Base-by-base conservation (phyloP, 768 basidiomycete species). In the Tubosaeta sp. region DNA sequence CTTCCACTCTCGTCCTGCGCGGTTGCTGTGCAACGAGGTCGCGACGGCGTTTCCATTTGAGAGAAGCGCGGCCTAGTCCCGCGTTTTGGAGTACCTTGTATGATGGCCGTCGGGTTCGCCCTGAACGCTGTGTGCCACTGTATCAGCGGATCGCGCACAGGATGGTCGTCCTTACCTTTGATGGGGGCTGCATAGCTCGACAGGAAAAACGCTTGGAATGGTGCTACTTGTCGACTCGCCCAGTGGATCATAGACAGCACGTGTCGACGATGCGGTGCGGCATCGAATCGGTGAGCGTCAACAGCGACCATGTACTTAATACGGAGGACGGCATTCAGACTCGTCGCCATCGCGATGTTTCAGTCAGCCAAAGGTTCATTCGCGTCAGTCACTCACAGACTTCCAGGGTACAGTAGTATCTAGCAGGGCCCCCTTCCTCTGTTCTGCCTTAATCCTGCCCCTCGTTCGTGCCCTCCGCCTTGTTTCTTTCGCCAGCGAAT, bases 401-500 rank as follows among this genome's bases (percentile, higher is more conserved):
- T n/a, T 10, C 21, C 11, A 45, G 1, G 44, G 29, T 35, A 36
- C 35, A 30, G 25, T 39, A 32, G 41, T 40, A 19, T 49, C 47
- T 39, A 38, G 6, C 19, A 40, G 6, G 40, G 30, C 35, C 24
- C 7, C 25, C 32, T 51, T 27, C 43, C 27, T 49, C 36, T 44
- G 41, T 41, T 30, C 35, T 42, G 51, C 51, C 50, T 55, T 59
- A 29, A 53, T 22, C 44, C 56, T 66, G n/a, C 59, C 64, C 43
- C 25, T 54, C 34, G 49, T 41, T 48, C 63, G 61, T 43, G 56
- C 61, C 13, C 40, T 56, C 48, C 30, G 53, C 46, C 59, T 61
- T 4, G n/a, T 42, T 29, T 52, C 49, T 46, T 55, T 65, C 13
- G 46, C 34, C 25, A 45, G 2, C 5, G 30, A 44, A 21, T 57